These are phyloP conservation scores for Dothideomycetidae sp. DNA, from an alignment of 2,329 filamentous ascomycete genomes.

Conservation along the genomic window DNA sequence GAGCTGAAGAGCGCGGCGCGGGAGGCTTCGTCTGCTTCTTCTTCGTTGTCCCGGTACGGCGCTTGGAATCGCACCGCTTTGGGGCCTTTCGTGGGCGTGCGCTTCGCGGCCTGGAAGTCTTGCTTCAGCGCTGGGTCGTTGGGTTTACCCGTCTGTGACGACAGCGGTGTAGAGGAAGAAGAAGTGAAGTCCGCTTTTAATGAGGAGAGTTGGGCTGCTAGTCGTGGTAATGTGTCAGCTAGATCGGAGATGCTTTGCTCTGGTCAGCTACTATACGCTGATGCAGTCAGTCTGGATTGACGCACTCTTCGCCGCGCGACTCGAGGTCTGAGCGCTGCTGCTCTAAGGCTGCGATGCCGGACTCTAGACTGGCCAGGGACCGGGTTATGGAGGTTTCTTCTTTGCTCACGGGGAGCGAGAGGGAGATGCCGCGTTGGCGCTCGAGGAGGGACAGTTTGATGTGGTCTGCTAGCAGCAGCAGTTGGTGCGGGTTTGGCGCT, in stretches of 20 bases:
- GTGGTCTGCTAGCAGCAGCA: conserved; percentile 88
- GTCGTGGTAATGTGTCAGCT: conserved; percentile 49
- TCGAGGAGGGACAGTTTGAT: conserved; percentile 93
- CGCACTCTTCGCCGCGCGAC: conserved; percentile 26
- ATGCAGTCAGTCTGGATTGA: no score
- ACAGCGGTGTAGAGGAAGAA: conserved; percentile 34
- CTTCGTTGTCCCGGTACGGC: conserved; percentile 26
- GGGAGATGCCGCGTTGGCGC: conserved; percentile 68
- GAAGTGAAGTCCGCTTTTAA: conserved; percentile 70
- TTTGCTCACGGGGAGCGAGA: conserved; percentile 62
- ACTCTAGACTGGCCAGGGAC: conserved; percentile 72
- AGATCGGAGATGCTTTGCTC: conserved; percentile 25
- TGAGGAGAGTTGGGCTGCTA: conserved; percentile 62
- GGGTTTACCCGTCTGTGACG: conserved; percentile 41
- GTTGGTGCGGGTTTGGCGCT: conserved; percentile 49
- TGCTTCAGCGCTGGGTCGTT: conserved; percentile 48
- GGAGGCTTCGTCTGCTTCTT: conserved; percentile 36
- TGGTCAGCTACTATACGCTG: no score
- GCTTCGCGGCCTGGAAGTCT: conserved; percentile 51
- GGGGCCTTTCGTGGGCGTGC: conserved; percentile 33
- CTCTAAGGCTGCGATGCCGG: conserved; percentile 60
- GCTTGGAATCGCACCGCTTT: conserved; percentile 85
- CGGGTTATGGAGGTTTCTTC: conserved; percentile 82
- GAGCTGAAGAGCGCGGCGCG: conserved; percentile 48
- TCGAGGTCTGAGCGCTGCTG: conserved; percentile 52